A percentile compares a stretch with the other conserved stretches of the same genome.
phyloP scores from a whole-genome alignment of 169 alveolate species.

The Blepharisma undulans region DNA sequence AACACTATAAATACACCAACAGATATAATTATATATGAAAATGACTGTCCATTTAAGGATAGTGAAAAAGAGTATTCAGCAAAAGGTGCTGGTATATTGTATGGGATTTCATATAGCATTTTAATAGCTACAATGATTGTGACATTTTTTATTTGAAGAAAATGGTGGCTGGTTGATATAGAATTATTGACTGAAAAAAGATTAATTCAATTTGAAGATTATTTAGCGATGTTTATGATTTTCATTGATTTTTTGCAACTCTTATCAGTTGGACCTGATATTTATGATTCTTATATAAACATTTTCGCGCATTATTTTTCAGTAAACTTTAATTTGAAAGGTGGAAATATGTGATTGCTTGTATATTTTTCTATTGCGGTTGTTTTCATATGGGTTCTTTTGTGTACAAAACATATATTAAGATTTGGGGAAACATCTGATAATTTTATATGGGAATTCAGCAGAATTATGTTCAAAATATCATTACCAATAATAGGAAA shows the following conservation, averaged over 20 bases:
- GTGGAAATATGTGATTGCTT: not conserved
- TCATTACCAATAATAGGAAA: constrained; percentile 6
- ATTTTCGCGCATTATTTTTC: not conserved
- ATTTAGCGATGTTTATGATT: not conserved
- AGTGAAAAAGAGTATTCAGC: not conserved
- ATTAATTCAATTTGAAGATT: not conserved
- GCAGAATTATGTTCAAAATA: not conserved
- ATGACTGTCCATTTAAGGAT: constrained; percentile 32
- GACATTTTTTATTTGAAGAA: not conserved
- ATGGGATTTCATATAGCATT: not conserved
- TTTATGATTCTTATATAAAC: not conserved
- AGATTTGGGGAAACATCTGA: not conserved
- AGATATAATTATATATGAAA: not conserved
- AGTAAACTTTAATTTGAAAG: not conserved
- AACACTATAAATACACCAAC: not conserved
- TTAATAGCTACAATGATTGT: not conserved
- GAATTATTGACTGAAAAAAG: not conserved
- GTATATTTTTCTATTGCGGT: not conserved
- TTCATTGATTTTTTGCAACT: constrained; percentile 22
- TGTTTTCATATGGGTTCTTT: not conserved
- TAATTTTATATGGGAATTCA: not conserved
- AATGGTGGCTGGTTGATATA: constrained; percentile 7
- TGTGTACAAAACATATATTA: not conserved
- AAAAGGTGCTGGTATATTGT: not conserved
- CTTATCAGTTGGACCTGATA: constrained; percentile 20